Base-by-base conservation (phyloP, 2,329 filamentous ascomycete genomes). In the Paracoccidioides brasiliensis region DNA sequence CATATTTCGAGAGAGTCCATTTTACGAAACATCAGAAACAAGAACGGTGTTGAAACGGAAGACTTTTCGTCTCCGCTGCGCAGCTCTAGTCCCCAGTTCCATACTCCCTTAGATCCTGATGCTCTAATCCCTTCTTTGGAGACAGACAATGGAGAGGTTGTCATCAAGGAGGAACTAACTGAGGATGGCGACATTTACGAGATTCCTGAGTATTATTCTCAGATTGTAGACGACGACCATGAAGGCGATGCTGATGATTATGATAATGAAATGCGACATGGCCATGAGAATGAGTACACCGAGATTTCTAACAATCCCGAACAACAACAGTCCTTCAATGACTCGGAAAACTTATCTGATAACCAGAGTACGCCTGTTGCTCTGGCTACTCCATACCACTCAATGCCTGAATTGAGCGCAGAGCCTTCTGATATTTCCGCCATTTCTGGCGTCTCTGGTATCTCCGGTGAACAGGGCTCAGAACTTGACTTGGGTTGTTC, bases 1-100 rank as follows among this genome's bases (percentile, higher is more conserved):
- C 85, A 85, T 55, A 95, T 97, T 66, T 96, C 91, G 7, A 82
- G 91, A 41, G 93, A 97, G 68, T 95, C 90, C 0, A 97, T 97
- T 62, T 76, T 97, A 63, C 84, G 88, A 54, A 89, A 91, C 59
- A 85, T 96, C 55, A 88, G 93, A 67, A 70, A 68, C 40, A 62
- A 86, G 85, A 71, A 88, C 69, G 68, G 74, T 56, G 60, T 63
- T 22, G 63, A 65, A 8, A 62, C 59, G 40, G 60, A 56, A 54
- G 81, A 83, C 3, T 80, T 83, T 56, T 84, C 81, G 60, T 79
- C 80, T 83, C 82, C 2, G 7, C 50, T 52, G 80, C 81, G 1
- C 72, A 75, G n/a, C 35, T 53, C 41, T 14, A 52, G 38, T 42
- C 74, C 78, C 2, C 51, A 32, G 49, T 40, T 41, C 50, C n/a